Evolutionary conservation across 1,139 yeast species (phyloP).

Genomic region (Yamadazyma membranifaciens): DNA sequence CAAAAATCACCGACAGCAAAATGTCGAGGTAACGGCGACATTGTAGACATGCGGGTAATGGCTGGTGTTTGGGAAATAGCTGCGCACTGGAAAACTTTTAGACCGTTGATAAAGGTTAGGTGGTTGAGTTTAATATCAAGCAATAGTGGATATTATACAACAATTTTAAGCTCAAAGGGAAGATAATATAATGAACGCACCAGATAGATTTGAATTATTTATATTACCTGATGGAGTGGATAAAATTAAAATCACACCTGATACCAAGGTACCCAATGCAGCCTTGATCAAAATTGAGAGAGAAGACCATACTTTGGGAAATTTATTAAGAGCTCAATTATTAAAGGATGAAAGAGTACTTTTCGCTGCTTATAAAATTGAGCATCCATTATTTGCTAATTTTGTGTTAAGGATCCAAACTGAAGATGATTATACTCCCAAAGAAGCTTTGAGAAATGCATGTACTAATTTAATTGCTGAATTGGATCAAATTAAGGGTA

Average conservation of each 20-base stretch:
- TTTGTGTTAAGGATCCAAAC: constrained; percentile 93
- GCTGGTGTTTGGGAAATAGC: no score
- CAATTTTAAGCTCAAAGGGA: neutral
- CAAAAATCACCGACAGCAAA: no score
- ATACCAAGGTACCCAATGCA: constrained; percentile 93
- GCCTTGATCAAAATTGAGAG: constrained; percentile 90
- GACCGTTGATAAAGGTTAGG: neutral
- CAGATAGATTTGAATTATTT: constrained; percentile 96
- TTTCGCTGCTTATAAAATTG: constrained; percentile 96
- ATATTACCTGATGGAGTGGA: constrained; percentile 97
- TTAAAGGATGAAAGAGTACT: constrained; percentile 82
- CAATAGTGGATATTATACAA: neutral
- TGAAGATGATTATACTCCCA: constrained; percentile 90
- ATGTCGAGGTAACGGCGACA: no score
- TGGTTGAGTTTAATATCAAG: no score
- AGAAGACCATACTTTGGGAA: constrained; percentile 96
- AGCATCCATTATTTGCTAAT: constrained; percentile 95
- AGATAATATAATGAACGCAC: constrained; percentile 75
- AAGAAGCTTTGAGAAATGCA: constrained; percentile 86
- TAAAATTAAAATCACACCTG: constrained; percentile 84
- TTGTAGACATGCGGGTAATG: no score
- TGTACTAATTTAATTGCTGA: constrained; percentile 81
- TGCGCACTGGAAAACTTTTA: neutral
- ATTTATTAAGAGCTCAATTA: constrained; percentile 81
- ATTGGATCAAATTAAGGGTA: constrained; percentile 67